Conservation (phyloP, 208 protist species). For the Trypanosoma cruzi region DNA sequence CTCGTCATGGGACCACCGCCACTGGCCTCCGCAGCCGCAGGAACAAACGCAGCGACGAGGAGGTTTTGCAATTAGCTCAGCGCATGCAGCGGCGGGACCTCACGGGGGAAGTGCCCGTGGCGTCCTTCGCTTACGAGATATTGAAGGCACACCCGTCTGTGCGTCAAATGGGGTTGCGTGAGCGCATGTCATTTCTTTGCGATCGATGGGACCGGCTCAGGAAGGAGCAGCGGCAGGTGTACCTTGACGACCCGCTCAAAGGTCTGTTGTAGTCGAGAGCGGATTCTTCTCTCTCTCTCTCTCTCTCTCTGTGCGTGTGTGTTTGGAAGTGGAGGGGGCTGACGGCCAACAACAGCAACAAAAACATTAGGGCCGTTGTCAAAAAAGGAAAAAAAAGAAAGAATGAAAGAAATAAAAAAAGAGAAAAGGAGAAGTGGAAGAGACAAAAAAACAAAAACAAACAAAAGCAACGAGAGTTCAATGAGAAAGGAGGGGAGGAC, state of each 20-base stretch:
- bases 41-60: constrained; percentile 41
- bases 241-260: constrained; percentile 80
- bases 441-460: not conserved
- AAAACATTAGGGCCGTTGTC: too few relatives aligned
- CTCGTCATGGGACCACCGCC: not conserved
- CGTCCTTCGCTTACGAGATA: constrained; percentile 83
- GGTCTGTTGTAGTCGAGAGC: constrained; percentile 58
- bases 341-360: too few relatives aligned
- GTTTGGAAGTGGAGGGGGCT: too few relatives aligned
- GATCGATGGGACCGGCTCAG: constrained; percentile 73
- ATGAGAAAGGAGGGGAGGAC: constrained; percentile 30
- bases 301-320: too few relatives aligned
- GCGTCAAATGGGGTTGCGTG: constrained; percentile 76
- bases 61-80: constrained; percentile 66
- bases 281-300: too few relatives aligned
- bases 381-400: too few relatives aligned
- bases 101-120: constrained; percentile 79
- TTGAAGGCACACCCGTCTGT: constrained; percentile 83
- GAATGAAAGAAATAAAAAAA: not conserved
- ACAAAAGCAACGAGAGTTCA: not conserved
- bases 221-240: constrained; percentile 57
- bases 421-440: not conserved
- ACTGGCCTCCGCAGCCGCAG: not conserved
- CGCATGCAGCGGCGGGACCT: constrained; percentile 84
- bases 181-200: constrained; percentile 88